Percentiles rank a stretch among this genome's conserved stretches.
phyloP scores from a whole-genome alignment of 306 rosid genomes.

The Medicago ruthenica region DNA sequence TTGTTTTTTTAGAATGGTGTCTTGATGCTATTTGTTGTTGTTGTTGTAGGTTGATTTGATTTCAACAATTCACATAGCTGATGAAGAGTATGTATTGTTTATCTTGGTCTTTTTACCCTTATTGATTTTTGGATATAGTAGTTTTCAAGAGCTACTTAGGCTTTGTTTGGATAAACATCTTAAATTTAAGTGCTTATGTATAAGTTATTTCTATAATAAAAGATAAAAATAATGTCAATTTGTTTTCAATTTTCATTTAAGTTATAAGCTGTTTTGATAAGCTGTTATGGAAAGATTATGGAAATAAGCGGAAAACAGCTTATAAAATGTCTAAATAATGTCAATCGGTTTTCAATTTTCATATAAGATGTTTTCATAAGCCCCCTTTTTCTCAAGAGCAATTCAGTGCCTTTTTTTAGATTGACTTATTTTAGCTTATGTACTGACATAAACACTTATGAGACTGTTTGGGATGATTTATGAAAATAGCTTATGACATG shows the following conservation, averaged over 20 bases:
- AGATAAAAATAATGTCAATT: neutral
- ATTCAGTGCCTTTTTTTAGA: no score
- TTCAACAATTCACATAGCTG: conserved; percentile 96
- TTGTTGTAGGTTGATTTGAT: conserved; percentile 93
- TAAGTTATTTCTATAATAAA: neutral
- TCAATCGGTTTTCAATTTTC: no score
- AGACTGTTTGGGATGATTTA: no score
- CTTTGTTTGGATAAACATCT: neutral
- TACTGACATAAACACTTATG: no score
- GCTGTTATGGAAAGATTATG: neutral
- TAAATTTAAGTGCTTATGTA: neutral
- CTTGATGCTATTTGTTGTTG: neutral
- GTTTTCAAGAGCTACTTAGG: conserved; percentile 17
- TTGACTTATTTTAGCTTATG: no score
- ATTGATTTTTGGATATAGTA: conserved; percentile 18
- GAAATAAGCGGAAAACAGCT: neutral
- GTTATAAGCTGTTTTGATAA: neutral
- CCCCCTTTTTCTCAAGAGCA: no score
- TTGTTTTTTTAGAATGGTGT: neutral
- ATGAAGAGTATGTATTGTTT: conserved; percentile 74
- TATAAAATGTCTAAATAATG: neutral
- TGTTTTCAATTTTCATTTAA: neutral
- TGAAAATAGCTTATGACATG: no score
- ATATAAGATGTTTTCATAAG: neutral
- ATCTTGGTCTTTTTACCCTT: conserved; percentile 4